phyloP scores from a whole-genome alignment of 1,139 yeast genomes.

The Scheffersomyces quercinus region DNA sequence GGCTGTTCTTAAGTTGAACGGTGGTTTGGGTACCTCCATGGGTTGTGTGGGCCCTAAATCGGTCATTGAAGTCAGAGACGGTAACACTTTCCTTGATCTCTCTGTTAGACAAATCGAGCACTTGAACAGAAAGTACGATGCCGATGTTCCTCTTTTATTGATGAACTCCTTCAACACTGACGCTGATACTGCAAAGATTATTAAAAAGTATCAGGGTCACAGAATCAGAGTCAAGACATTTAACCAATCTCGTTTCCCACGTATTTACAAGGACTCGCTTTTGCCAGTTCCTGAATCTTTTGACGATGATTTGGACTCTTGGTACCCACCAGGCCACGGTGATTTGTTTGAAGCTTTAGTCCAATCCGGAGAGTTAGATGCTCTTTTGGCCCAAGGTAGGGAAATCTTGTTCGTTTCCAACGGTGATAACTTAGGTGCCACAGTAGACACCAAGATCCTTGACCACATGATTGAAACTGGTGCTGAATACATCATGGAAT shows the following conservation, averaged over 20 bases:
- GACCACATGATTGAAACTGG: conserved; percentile 91
- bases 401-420: conserved; percentile 94
- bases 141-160: conserved; percentile 92
- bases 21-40: conserved; percentile 99
- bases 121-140: conserved; percentile 84
- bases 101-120: conserved; percentile 97
- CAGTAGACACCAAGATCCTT: conserved; percentile 88
- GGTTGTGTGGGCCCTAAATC: conserved; percentile 99
- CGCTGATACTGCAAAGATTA: conserved; percentile 90
- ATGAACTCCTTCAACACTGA: conserved; percentile 99
- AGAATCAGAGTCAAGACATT: conserved; percentile 93
- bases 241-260: conserved; percentile 95
- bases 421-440: conserved; percentile 98
- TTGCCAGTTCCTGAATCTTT: conserved; percentile 85
- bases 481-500: conserved; percentile 96
- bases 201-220: conserved; percentile 96
- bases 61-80: conserved; percentile 97
- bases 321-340: conserved; percentile 99
- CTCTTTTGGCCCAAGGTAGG: conserved; percentile 88
- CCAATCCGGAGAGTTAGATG: conserved; percentile 89
- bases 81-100: conserved; percentile 92
- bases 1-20: conserved; percentile 94
- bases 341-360: conserved; percentile 91
- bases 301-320: conserved; percentile 75
- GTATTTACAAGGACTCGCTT: conserved; percentile 90